Evolutionary conservation across 192 early-diverging fungal genomes (phyloP).

Genomic region (Coemansia reversa): DNA sequence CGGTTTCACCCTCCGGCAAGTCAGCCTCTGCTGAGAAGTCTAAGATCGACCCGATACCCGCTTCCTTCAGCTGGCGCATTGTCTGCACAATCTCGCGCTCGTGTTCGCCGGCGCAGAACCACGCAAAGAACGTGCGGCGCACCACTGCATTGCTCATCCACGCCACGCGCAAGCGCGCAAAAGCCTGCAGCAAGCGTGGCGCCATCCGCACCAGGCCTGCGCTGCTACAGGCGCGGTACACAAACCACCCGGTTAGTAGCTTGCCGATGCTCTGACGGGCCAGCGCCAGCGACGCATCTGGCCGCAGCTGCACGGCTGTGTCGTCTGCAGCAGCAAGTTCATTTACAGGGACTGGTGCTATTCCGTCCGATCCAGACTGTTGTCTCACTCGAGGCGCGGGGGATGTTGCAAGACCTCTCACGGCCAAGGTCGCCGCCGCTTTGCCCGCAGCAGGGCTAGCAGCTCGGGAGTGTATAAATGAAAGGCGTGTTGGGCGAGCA

Average conservation of each 20-base stretch:
- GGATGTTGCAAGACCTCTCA: constrained; percentile 23
- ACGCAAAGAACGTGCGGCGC: constrained; percentile 86
- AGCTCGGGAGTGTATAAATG: constrained; percentile 18
- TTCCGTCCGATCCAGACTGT: constrained; percentile 10
- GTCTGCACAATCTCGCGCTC: constrained; percentile 78
- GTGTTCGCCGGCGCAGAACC: constrained; percentile 80
- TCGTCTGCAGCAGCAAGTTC: constrained; percentile 5
- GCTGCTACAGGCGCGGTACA: constrained; percentile 44
- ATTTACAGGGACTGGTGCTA: not conserved
- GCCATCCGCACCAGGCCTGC: constrained; percentile 37
- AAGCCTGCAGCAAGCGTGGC: constrained; percentile 26
- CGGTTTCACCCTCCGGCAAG: constrained; percentile 51
- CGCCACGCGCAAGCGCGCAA: constrained; percentile 34
- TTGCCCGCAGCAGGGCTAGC: constrained; percentile 11
- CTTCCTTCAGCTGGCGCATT: constrained; percentile 66
- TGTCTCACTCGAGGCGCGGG: constrained; percentile 7
- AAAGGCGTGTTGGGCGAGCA: constrained; percentile 29
- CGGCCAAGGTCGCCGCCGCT: constrained; percentile 26
- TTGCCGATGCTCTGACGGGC: constrained; percentile 34
- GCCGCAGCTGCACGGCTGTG: constrained; percentile 27
- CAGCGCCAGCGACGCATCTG: constrained; percentile 45
- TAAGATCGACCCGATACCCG: constrained; percentile 80
- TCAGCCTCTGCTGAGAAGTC: constrained; percentile 89
- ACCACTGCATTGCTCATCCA: constrained; percentile 67
- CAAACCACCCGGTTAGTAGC: constrained; percentile 40